Evolutionary conservation across 2,329 filamentous ascomycete species (phyloP).

Genomic region (Xylaria sp.): DNA sequence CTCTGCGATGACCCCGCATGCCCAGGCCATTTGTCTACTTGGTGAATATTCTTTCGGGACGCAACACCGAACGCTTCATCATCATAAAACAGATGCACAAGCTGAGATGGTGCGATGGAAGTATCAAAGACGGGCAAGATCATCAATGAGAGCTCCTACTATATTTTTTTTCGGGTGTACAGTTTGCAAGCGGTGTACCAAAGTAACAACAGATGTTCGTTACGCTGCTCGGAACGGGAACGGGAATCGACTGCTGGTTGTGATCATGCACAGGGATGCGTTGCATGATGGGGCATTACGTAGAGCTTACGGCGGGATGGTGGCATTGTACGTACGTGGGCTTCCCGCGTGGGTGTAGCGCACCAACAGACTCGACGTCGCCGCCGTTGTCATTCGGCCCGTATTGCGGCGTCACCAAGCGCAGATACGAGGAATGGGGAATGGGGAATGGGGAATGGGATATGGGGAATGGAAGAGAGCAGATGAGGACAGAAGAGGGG

Average conservation of each 20-base stretch:
- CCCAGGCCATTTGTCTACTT: too few species aligned
- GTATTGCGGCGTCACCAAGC: slow-evolving; percentile 19
- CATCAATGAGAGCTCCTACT: background rate
- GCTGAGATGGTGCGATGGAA: background rate
- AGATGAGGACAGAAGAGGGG: slow-evolving; percentile 21
- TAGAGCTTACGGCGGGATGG: slow-evolving; percentile 4
- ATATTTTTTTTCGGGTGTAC: background rate
- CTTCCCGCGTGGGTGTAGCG: background rate
- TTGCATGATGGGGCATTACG: slow-evolving; percentile 17
- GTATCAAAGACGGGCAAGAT: slow-evolving; percentile 13
- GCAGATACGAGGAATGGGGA: slow-evolving; percentile 32
- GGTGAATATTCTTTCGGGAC: background rate
- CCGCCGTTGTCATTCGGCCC: slow-evolving; percentile 28
- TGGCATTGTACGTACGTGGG: background rate
- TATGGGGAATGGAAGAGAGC: slow-evolving; percentile 11
- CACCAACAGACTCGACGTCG: slow-evolving; percentile 14
- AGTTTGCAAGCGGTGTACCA: background rate
- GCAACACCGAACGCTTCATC: background rate
- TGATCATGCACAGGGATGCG: slow-evolving; percentile 10
- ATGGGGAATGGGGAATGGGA: slow-evolving; percentile 3
- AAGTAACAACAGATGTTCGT: background rate
- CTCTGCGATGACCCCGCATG: slow-evolving; percentile 6
- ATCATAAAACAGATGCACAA: slow-evolving; percentile 16
- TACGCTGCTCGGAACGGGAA: background rate
- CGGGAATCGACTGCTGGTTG: slow-evolving; percentile 1